Conservation (phyloP, 1,284 basidiomycete genomes). For the Singerocomus inundabilis region DNA sequence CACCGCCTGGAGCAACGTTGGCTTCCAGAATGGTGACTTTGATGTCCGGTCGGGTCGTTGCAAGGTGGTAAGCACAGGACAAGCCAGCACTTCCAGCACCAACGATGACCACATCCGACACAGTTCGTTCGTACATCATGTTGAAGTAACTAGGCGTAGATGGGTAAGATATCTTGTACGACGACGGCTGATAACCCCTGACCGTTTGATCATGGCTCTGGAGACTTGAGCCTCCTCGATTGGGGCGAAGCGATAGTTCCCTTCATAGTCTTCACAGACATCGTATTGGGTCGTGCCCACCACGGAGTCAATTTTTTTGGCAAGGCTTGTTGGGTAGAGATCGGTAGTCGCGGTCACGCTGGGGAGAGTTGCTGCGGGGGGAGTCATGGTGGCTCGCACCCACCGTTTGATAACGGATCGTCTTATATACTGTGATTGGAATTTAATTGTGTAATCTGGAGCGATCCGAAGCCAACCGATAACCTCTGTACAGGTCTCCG, state of each 20-base stretch:
- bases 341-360: constrained; percentile 10
- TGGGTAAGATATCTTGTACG: constrained; percentile 4
- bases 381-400: constrained; percentile 27
- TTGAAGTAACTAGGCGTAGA: constrained; percentile 56
- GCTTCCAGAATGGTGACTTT: constrained; percentile 84
- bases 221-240: constrained; percentile 77
- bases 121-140: constrained; percentile 68
- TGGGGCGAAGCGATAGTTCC: constrained; percentile 65
- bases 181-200: constrained; percentile 3
- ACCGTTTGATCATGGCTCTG: constrained; percentile 79
- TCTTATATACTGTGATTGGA: too few species aligned
- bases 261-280: constrained; percentile 30
- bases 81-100: constrained; percentile 81
- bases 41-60: constrained; percentile 67
- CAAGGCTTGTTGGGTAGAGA: neutral
- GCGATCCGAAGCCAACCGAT: neutral
- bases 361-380: constrained; percentile 24
- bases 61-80: constrained; percentile 76
- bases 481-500: too few species aligned
- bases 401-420: too few species aligned
- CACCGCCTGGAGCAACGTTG: constrained; percentile 78
- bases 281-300: constrained; percentile 19
- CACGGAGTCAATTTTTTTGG: constrained; percentile 9
- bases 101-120: constrained; percentile 80
- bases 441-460: neutral